These are phyloP conservation scores for Fragosphaeria purpurea DNA, from an alignment of 2,329 filamentous ascomycete genomes.

Conservation along the genomic window DNA sequence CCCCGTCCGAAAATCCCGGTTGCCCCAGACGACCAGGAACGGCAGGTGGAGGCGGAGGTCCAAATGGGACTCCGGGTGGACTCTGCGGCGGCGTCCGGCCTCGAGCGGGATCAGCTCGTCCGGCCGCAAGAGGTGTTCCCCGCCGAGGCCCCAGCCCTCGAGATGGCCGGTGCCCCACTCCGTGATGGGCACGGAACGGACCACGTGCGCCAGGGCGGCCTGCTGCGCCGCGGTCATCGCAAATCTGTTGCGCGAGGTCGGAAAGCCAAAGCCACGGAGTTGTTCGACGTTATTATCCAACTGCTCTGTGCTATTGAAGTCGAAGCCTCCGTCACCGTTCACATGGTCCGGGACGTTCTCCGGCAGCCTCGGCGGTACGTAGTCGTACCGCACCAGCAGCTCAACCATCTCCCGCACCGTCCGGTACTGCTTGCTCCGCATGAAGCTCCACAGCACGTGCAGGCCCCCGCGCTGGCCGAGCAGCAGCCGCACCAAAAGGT, in stretches of 20 bases:
- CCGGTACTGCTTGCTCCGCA: conserved; percentile 46
- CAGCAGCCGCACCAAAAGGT: conserved; percentile 41
- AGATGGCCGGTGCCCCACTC: conserved; percentile 42
- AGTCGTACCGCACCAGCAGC: conserved; percentile 49
- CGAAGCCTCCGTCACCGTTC: conserved; percentile 13
- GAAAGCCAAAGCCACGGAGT: too few species aligned
- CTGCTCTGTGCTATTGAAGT: too few species aligned
- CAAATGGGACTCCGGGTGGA: conserved; percentile 32
- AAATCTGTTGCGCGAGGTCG: too few species aligned
- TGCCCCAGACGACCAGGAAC: conserved; percentile 54
- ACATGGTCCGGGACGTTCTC: not conserved
- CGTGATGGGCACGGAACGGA: conserved; percentile 41
- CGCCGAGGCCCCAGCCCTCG: conserved; percentile 46
- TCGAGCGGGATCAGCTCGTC: conserved; percentile 53
- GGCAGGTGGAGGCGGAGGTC: conserved; percentile 34
- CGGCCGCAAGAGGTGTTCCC: conserved; percentile 37
- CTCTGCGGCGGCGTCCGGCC: conserved; percentile 30
- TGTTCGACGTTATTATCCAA: too few species aligned
- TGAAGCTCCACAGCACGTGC: conserved; percentile 46
- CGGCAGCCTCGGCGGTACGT: conserved; percentile 19
- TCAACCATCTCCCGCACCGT: conserved; percentile 40
- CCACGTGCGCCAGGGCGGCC: conserved; percentile 9
- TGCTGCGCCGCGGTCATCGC: too few species aligned
- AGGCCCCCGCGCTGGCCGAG: conserved; percentile 46
- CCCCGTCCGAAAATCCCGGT: conserved; percentile 40